Evolutionary conservation across 225 moss, liverwort and hornwort genomes (phyloP).

Genomic region (Bryum argenteum): DNA sequence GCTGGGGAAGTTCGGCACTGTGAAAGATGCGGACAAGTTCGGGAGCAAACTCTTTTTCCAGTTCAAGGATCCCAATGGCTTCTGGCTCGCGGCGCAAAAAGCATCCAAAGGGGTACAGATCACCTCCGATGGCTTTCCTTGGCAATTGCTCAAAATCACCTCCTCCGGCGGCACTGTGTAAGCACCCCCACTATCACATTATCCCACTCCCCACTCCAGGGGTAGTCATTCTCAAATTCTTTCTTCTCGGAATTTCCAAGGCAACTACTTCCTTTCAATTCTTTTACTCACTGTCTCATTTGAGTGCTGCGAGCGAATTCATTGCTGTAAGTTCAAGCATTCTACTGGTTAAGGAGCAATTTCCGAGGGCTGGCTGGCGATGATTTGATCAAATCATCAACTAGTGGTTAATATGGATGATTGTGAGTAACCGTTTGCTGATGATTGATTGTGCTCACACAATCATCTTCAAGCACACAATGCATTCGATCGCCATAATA

Average conservation of each 20-base stretch:
- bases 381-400: too few relatives aligned
- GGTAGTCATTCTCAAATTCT: not conserved
- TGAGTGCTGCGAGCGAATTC: too few relatives aligned
- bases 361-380: slow-evolving; percentile 13
- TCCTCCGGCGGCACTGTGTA: slow-evolving; percentile 41
- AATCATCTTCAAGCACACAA: too few relatives aligned
- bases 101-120: slow-evolving; percentile 32
- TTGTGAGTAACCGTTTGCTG: too few relatives aligned
- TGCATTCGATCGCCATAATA: too few relatives aligned
- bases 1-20: slow-evolving; percentile 43
- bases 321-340: too few relatives aligned
- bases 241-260: not conserved
- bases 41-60: slow-evolving; percentile 44
- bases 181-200: slow-evolving; percentile 8
- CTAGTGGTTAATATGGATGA: too few relatives aligned
- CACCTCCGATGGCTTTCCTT: slow-evolving; percentile 24
- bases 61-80: slow-evolving; percentile 49
- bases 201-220: not conserved
- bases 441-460: too few relatives aligned
- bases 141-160: slow-evolving; percentile 49
- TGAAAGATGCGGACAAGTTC: slow-evolving; percentile 29
- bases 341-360: too few relatives aligned
- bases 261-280: not conserved
- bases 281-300: too few relatives aligned
- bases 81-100: slow-evolving; percentile 37